phyloP scores from a whole-genome alignment of 1,139 yeast species.

The Blastobotrys arbuscula region DNA sequence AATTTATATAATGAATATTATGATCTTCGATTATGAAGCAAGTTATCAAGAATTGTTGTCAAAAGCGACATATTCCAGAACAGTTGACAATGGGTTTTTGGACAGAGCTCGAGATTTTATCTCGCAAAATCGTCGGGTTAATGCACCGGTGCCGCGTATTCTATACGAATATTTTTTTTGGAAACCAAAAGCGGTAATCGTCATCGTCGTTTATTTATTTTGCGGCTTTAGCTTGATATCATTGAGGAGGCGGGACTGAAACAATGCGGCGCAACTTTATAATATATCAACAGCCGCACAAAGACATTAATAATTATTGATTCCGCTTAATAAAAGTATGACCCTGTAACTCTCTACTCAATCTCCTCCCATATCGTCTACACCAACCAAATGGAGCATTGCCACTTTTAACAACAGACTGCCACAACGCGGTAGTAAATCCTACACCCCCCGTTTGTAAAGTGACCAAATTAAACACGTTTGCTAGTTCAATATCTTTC shows the following conservation, averaged over 20 bases:
- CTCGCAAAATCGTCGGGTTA: background rate
- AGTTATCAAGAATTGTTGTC: too few species aligned
- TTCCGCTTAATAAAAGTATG: background rate
- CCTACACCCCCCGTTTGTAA: background rate
- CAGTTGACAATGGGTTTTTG: background rate
- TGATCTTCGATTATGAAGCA: too few species aligned
- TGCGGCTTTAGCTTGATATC: too few species aligned
- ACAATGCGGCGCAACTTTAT: too few species aligned
- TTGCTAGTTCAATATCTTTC: slow-evolving; percentile 2
- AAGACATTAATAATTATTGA: too few species aligned
- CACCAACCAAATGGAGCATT: background rate
- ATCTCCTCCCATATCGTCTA: background rate
- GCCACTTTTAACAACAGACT: background rate
- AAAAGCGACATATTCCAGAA: background rate
- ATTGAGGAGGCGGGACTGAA: too few species aligned
- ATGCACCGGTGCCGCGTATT: too few species aligned
- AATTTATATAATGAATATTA: too few species aligned
- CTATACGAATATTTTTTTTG: too few species aligned
- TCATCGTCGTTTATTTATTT: too few species aligned
- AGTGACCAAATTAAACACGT: slow-evolving; percentile 2
- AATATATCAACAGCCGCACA: too few species aligned
- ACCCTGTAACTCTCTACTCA: background rate
- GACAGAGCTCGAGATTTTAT: background rate
- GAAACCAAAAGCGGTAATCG: too few species aligned
- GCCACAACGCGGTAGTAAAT: slow-evolving; percentile 5